Evolutionary conservation across 1,139 yeast genomes (phyloP), one percentile per base, ranked within the genome.

Genomic region (Pichia sp.): DNA sequence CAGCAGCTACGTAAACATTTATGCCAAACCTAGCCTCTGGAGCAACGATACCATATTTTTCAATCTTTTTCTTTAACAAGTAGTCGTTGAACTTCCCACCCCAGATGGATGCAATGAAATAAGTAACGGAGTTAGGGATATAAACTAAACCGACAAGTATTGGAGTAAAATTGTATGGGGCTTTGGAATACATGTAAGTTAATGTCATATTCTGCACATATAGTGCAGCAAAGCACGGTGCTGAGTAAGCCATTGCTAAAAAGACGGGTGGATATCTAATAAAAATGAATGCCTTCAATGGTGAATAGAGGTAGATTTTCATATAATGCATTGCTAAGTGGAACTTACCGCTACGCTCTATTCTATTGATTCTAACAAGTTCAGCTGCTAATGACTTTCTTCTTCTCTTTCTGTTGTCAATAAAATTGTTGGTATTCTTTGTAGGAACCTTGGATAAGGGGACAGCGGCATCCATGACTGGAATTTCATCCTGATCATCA

Each of bases 61-160:
- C 68, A 50, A 83, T 83, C 61, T 84, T 82, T 31, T 76, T 74
- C 50, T 72, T 75, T 49, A 88, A 71, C 45, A 87, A 71, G 42
- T 71, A 67, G 68, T 90, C 97, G 55, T 84, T 84, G 87, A 93
- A 89, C 59, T 78, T 76, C 1, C 97, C 97, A 34, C 95, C 95
- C 56, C 80, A 72, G 15, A 88, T 70, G 2, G 93, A 84, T 0
- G 95, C 93, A 48, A 85, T 62, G 41, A 89, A 71, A 64, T 89
- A 89, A 0, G 93, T 83, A 16, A 87, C 79, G 0, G 96, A 87
- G 68, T 89, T 88, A 44, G 96, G 96, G 44, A 90, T 82, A 70
- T 88, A 90, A 59, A 87, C 76, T 45, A 90, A 73, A 47, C 97
- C 97, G 52, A 85, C 78, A 56, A 85, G 77, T 53, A 88, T 71